Conservation (phyloP, 2,329 filamentous ascomycete species). For the Aspergillus carbonarius region DNA sequence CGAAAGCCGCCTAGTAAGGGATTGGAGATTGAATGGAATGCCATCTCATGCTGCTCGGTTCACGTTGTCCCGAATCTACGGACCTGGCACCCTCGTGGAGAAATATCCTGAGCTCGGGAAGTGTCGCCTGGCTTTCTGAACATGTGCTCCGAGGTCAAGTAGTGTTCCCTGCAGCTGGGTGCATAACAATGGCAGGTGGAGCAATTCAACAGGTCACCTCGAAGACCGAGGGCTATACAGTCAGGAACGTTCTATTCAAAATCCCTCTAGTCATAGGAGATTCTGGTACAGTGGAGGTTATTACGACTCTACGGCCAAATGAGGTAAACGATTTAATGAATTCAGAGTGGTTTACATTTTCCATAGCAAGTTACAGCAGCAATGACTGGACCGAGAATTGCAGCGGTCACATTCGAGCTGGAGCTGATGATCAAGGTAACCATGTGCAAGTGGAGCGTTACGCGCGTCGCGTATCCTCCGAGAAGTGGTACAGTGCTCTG, state of each 20-base stretch:
- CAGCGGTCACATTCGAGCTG: conserved; percentile 11
- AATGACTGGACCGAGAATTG: conserved; percentile 19
- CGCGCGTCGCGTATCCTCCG: not conserved
- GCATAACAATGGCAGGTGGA: conserved; percentile 26
- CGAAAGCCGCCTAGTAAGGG: conserved; percentile 15
- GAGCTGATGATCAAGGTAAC: not conserved
- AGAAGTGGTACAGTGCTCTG: conserved; percentile 15
- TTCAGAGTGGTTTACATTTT: conserved; percentile 19
- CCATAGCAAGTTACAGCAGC: conserved; percentile 11
- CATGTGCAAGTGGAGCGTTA: not conserved
- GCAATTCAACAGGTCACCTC: conserved; percentile 10
- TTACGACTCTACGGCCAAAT: conserved; percentile 14
- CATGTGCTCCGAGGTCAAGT: conserved; percentile 25
- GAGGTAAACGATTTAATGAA: conserved; percentile 7
- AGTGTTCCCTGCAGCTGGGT: conserved; percentile 27
- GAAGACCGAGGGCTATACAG: not conserved
- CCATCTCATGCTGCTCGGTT: conserved; percentile 30
- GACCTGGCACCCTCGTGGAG: conserved; percentile 27
- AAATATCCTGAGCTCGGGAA: conserved; percentile 24
- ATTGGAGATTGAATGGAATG: conserved; percentile 23
- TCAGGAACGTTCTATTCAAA: conserved; percentile 16
- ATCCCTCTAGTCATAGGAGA: conserved; percentile 9
- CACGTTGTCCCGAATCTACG: conserved; percentile 24
- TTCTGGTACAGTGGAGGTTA: conserved; percentile 10
- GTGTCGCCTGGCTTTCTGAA: conserved; percentile 32